Conservation (phyloP, 2,329 filamentous ascomycete genomes). For the Orbilia brochopaga region DNA sequence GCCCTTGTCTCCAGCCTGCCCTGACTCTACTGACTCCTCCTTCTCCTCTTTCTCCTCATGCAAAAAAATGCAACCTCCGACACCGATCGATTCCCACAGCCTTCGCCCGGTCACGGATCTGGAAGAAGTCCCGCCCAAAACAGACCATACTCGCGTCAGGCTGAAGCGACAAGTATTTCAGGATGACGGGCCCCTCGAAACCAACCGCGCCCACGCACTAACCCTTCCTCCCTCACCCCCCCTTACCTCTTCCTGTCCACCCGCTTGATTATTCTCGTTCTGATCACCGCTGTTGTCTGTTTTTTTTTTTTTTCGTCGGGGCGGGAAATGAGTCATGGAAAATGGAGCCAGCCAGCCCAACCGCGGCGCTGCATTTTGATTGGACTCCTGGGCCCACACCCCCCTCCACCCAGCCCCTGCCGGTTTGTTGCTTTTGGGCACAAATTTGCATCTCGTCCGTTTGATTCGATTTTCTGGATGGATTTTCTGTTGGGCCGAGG, state of each 20-base stretch:
- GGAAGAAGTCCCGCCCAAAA: slow-evolving; percentile 32
- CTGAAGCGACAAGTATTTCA: slow-evolving; percentile 46
- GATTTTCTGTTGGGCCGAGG: neutral
- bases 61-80: slow-evolving; percentile 29
- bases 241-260: neutral
- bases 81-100: slow-evolving; percentile 41
- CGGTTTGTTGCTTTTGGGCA: slow-evolving; percentile 35
- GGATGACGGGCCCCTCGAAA: slow-evolving; percentile 28
- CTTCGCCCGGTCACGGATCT: slow-evolving; percentile 39
- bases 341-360: slow-evolving; percentile 15
- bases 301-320: slow-evolving; percentile 17
- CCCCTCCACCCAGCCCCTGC: slow-evolving; percentile 11
- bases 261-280: slow-evolving; percentile 8
- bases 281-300: slow-evolving; percentile 5
- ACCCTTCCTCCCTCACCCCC: slow-evolving; percentile 13
- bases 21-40: neutral
- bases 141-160: slow-evolving; percentile 39
- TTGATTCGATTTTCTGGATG: slow-evolving; percentile 35
- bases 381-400: slow-evolving; percentile 25
- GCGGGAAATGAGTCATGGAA: slow-evolving; percentile 48
- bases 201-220: slow-evolving; percentile 14
- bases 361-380: slow-evolving; percentile 39
- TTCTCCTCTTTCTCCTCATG: neutral
- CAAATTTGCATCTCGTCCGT: slow-evolving; percentile 25
- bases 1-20: neutral